phyloP scores from a whole-genome alignment of 208 protist species.

The Leptomonas pyrrhocoris region DNA sequence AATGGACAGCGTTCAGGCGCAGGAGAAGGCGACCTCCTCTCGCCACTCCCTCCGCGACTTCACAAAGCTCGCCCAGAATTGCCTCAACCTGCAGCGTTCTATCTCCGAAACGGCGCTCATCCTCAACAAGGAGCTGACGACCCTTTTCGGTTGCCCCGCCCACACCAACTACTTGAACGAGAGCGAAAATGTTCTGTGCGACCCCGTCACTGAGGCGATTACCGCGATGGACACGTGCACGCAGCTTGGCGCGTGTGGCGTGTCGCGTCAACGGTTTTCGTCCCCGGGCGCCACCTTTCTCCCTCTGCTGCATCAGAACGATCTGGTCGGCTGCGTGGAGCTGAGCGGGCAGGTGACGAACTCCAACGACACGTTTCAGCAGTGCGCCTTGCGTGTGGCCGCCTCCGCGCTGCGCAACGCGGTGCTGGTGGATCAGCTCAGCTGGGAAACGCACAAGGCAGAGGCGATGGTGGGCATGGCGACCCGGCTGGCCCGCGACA shows the following conservation, averaged over 20 bases:
- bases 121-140: slow-evolving; percentile 44
- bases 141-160: slow-evolving; percentile 24
- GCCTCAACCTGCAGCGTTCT: slow-evolving; percentile 15
- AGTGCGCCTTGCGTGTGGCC: slow-evolving; percentile 11
- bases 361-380: neutral
- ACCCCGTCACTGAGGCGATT: slow-evolving; percentile 47
- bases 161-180: slow-evolving; percentile 40
- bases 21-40: neutral
- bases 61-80: slow-evolving; percentile 24
- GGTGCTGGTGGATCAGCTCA: slow-evolving; percentile 23
- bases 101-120: slow-evolving; percentile 20
- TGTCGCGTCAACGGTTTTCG: slow-evolving; percentile 5
- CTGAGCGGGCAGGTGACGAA: slow-evolving; percentile 10
- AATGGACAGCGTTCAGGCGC: neutral
- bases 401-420: slow-evolving; percentile 31
- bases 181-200: slow-evolving; percentile 40
- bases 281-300: slow-evolving; percentile 44
- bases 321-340: slow-evolving; percentile 54
- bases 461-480: slow-evolving; percentile 86
- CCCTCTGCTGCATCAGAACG: slow-evolving; percentile 34
- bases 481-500: slow-evolving; percentile 77
- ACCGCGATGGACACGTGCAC: slow-evolving; percentile 39
- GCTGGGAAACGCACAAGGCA: slow-evolving; percentile 46
- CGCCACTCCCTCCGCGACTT: slow-evolving; percentile 1
- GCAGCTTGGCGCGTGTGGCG: slow-evolving; percentile 37